Evolutionary conservation across 2,329 filamentous ascomycete genomes (phyloP).

Genomic region (Colletotrichum liriopes): DNA sequence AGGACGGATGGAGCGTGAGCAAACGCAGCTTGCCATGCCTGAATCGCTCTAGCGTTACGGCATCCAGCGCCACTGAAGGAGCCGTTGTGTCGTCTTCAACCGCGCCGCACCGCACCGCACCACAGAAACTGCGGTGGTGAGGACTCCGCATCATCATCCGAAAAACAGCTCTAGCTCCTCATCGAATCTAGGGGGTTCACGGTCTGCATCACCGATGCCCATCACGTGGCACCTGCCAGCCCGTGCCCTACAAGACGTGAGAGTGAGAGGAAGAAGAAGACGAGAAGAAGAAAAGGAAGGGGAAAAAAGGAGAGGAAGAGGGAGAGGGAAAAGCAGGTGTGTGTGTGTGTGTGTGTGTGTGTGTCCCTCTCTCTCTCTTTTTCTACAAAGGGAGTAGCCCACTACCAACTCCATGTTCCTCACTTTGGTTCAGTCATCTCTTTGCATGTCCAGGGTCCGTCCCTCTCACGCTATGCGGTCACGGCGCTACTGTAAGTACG

Average conservation of each 20-base stretch:
- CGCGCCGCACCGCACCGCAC: not conserved
- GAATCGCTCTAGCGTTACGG: conserved; percentile 10
- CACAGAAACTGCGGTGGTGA: not conserved
- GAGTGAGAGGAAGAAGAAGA: not conserved
- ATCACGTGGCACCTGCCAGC: not conserved
- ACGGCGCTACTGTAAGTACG: conserved; percentile 31
- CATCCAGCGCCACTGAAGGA: conserved; percentile 13
- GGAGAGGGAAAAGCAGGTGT: too few species aligned
- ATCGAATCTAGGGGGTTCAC: not conserved
- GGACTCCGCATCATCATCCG: not conserved
- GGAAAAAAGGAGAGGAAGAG: not conserved
- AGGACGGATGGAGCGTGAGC: not conserved
- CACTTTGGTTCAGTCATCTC: conserved; percentile 20
- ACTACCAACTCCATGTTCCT: conserved; percentile 1
- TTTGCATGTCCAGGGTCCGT: conserved; percentile 21
- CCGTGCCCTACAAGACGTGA: not conserved
- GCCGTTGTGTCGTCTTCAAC: conserved; percentile 6
- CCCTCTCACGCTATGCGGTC: conserved; percentile 7
- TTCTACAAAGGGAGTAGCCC: not conserved
- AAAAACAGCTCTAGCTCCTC: not conserved
- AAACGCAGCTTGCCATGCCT: conserved; percentile 14
- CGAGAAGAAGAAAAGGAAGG: not conserved
- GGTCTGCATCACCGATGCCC: not conserved
- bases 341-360: not conserved
- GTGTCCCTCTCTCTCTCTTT: not conserved